Evolutionary conservation across 805 yeast species (phyloP).

Genomic region (Candida boidinii): DNA sequence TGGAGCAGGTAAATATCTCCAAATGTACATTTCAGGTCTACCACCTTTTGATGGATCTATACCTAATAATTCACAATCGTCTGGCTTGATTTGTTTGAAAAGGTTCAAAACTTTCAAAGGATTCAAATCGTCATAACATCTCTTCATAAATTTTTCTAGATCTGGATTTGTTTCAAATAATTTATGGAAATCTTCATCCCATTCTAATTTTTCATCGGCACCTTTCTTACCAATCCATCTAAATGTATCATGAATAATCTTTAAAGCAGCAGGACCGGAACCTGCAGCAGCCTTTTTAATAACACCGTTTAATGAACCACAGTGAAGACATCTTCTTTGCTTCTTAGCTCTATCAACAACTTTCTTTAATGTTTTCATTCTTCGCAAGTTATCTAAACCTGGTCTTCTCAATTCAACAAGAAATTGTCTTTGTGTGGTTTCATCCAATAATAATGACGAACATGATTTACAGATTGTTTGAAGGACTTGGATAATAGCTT

Average conservation of each 20-base stretch:
- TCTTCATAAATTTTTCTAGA: slow-evolving; percentile 72
- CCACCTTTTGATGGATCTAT: slow-evolving; percentile 83
- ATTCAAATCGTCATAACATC: slow-evolving; percentile 89
- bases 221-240: slow-evolving; percentile 91
- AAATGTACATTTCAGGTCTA: slow-evolving; percentile 90
- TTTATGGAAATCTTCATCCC: slow-evolving; percentile 81
- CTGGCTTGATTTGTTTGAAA: slow-evolving; percentile 77
- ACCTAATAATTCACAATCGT: slow-evolving; percentile 89
- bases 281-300: slow-evolving; percentile 94
- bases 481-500: slow-evolving; percentile 76
- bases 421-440: slow-evolving; percentile 58
- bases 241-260: slow-evolving; percentile 91
- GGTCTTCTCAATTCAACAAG: slow-evolving; percentile 79
- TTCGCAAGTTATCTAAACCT: slow-evolving; percentile 78
- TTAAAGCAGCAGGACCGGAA: slow-evolving; percentile 86
- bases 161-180: slow-evolving; percentile 78
- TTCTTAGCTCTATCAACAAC: slow-evolving; percentile 90
- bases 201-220: slow-evolving; percentile 72
- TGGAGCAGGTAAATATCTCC: slow-evolving; percentile 98
- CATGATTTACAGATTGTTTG: slow-evolving; percentile 91
- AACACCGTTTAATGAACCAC: slow-evolving; percentile 90
- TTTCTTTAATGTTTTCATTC: slow-evolving; percentile 82
- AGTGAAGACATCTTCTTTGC: slow-evolving; percentile 81
- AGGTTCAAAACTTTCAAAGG: slow-evolving; percentile 83
- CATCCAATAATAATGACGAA: slow-evolving; percentile 68